Evolutionary conservation across 106 monocot genomes (phyloP).

Genomic region (Cymbidium sinense): DNA sequence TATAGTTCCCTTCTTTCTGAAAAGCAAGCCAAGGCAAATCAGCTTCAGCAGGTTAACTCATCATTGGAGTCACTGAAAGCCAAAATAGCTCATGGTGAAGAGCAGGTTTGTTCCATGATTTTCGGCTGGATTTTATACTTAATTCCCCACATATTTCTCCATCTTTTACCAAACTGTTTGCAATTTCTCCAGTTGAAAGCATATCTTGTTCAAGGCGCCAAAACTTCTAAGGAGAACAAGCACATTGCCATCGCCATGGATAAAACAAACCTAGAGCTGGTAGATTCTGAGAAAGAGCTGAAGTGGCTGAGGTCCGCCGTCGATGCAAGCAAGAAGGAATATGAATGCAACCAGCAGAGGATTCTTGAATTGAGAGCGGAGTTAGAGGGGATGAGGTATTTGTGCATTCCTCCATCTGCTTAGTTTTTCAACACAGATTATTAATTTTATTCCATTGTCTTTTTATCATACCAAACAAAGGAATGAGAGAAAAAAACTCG

Average conservation of each 20-base stretch:
- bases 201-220: slow-evolving; percentile 58
- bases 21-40: slow-evolving; percentile 58
- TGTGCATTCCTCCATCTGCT: neutral
- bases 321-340: slow-evolving; percentile 62
- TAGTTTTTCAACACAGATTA: neutral
- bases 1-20: slow-evolving; percentile 69
- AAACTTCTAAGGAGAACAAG: slow-evolving; percentile 56
- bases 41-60: slow-evolving; percentile 62
- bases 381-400: slow-evolving; percentile 66
- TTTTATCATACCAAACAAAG: slow-evolving; percentile 21
- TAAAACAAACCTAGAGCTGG: slow-evolving; percentile 56
- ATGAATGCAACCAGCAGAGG: slow-evolving; percentile 59
- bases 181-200: slow-evolving; percentile 52
- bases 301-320: slow-evolving; percentile 67
- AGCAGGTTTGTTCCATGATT: slow-evolving; percentile 50
- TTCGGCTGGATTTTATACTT: neutral
- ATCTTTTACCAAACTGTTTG: neutral
- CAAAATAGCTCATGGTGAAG: slow-evolving; percentile 65
- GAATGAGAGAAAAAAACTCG: slow-evolving; percentile 58
- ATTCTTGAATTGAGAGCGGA: slow-evolving; percentile 42
- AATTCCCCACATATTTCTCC: neutral
- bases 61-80: slow-evolving; percentile 50
- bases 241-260: slow-evolving; percentile 45
- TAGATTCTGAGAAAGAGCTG: slow-evolving; percentile 70
- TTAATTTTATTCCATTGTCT: neutral